Percentiles rank a stretch among this genome's conserved stretches.
These are phyloP conservation scores for Dryas alaskensis DNA, from an alignment of 306 rosid genomes.

Conservation along the genomic window DNA sequence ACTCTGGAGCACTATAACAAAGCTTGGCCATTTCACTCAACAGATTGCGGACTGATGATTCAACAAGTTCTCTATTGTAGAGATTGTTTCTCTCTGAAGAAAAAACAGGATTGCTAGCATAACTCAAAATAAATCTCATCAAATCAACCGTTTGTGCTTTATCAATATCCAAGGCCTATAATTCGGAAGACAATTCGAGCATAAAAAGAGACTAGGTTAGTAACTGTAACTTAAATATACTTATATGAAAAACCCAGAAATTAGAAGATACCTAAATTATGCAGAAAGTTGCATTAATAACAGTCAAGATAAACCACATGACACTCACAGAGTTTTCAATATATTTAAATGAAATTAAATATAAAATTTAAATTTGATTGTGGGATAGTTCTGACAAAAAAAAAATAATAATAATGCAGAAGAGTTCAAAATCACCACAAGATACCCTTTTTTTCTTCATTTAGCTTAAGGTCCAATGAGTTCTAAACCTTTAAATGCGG, in stretches of 20 bases:
- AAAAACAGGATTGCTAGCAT: slow-evolving; percentile 50
- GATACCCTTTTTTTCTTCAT: neutral
- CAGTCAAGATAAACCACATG: neutral
- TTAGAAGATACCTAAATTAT: neutral
- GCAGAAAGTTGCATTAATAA: neutral
- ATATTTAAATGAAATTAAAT: neutral
- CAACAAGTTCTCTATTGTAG: slow-evolving; percentile 53
- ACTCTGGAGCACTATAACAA: slow-evolving; percentile 46
- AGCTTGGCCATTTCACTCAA: slow-evolving; percentile 67
- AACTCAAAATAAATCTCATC: slow-evolving; percentile 82
- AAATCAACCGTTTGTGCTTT: slow-evolving; percentile 75
- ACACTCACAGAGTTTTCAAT: neutral
- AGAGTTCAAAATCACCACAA: neutral
- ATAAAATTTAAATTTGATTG: neutral
- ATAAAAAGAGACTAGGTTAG: neutral
- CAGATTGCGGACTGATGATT: slow-evolving; percentile 65
- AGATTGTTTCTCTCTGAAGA: slow-evolving; percentile 49
- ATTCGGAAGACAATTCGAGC: neutral
- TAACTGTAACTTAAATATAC: neutral
- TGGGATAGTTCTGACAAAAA: neutral
- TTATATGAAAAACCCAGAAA: neutral
- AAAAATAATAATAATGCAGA: neutral
- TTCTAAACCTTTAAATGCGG: neutral
- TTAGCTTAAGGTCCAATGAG: neutral
- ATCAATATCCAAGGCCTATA: slow-evolving; percentile 56